Base-by-base conservation (phyloP, 2,329 filamentous ascomycete genomes). In the Orbilia oligospora region DNA sequence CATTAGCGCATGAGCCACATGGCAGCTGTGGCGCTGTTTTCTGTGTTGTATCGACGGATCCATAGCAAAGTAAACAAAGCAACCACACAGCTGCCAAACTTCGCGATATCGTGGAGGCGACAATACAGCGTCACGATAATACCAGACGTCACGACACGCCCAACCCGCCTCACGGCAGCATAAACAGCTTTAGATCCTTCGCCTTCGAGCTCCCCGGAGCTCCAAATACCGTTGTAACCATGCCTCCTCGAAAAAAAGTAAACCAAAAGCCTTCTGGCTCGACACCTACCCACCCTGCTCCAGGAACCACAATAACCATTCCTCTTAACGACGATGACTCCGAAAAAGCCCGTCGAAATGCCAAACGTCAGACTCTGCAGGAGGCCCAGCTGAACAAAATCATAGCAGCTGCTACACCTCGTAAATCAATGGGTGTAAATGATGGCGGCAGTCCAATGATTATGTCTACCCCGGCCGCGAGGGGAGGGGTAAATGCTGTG, bases 301-400 rank as follows among this genome's bases (percentile, higher is more conserved):
- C 66, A 36, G 67, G 65, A 6, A 76, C 71, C 12, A 80, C 78
- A 55, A 73, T 80, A 14, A 97, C 93, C 84, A 97, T 99, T 77
- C 94, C 96, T 41, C 89, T 99, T 80, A 98, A 98, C 86, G 96
- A 99, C 86, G 96, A 99, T 87, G 91, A 90, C 78, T 90, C 91
- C 82, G 96, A 99, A 86, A 97, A 97, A 85, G 94, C 94, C 61
- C 91, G 91, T 82, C 92, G 96, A 63, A 87, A 95, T 83, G 92
- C 96, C 83, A 94, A 93, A 79, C 91, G 96, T 83, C 93, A 97
- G 86, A 93, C 93, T 38, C 89, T 93, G 33, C 92, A 97, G 84
- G 93, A 97, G 84, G 91, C 91, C 81, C 94, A 97, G 84, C 93
- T 97, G 88, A 96, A 96, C 85, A 91, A 97, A 84, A 91, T 98